Conservation (phyloP, 2,329 filamentous ascomycete species). For the Claviceps purpurea region DNA sequence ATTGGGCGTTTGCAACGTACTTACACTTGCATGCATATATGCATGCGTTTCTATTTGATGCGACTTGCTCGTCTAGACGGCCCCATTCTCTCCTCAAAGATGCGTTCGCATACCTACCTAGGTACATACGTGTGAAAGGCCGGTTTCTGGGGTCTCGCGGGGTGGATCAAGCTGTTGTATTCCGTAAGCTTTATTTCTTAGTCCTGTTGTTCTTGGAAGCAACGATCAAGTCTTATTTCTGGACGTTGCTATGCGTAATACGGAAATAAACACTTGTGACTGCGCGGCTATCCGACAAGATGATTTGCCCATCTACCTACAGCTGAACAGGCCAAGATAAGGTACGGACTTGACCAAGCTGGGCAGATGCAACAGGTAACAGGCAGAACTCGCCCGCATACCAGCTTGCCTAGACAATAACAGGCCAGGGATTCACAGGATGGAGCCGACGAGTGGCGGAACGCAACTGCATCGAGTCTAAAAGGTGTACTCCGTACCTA, state of each 20-base stretch:
- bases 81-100: conserved; percentile 3
- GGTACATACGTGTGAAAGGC: background rate
- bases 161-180: conserved; percentile 3
- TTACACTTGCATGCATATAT: background rate
- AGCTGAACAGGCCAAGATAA: background rate
- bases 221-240: background rate
- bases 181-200: background rate
- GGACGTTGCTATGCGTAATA: background rate
- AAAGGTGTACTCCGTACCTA: background rate
- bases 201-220: background rate
- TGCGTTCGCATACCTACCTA: conserved; percentile 2
- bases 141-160: conserved; percentile 1
- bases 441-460: conserved; percentile 1
- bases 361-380: background rate
- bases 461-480: conserved; percentile 1
- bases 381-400: background rate
- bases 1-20: background rate
- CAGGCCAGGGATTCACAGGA: background rate
- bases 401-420: background rate
- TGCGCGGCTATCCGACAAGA: background rate
- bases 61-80: conserved; percentile 4
- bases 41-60: background rate
- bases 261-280: background rate
- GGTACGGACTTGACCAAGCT: background rate
- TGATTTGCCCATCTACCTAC: background rate